These are phyloP conservation scores for Amylostereum areolatum DNA, from an alignment of 1,284 basidiomycete genomes.

Conservation along the genomic window DNA sequence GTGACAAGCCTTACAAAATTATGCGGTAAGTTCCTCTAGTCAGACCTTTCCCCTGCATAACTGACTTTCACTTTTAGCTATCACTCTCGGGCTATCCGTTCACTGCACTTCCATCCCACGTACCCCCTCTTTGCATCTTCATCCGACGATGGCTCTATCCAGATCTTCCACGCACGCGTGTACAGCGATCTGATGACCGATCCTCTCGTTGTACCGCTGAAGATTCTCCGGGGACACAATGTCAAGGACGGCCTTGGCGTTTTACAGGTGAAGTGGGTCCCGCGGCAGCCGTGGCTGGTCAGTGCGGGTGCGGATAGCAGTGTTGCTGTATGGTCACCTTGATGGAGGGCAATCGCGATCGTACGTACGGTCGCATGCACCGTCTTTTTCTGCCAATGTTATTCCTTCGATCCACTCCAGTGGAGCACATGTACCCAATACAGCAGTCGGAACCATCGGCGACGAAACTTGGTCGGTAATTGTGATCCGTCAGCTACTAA, in stretches of 20 bases:
- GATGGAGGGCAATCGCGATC: too few species aligned
- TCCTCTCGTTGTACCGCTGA: constrained; percentile 94
- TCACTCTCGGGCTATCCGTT: constrained; percentile 88
- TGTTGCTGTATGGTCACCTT: constrained; percentile 85
- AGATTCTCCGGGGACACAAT: constrained; percentile 89
- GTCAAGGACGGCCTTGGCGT: constrained; percentile 87
- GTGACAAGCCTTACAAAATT: constrained; percentile 94
- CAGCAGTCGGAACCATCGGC: too few species aligned
- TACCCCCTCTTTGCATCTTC: constrained; percentile 95
- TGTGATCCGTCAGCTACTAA: too few species aligned
- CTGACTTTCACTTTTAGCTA: constrained; percentile 50
- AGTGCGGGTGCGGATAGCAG: constrained; percentile 92
- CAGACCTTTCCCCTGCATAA: not conserved
- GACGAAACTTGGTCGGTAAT: too few species aligned
- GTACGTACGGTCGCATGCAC: too few species aligned
- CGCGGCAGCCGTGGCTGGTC: constrained; percentile 88
- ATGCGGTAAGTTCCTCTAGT: constrained; percentile 53
- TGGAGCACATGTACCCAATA: too few species aligned
- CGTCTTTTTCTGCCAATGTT: too few species aligned
- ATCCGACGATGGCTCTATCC: constrained; percentile 95
- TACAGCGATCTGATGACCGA: constrained; percentile 94
- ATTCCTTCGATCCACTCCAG: too few species aligned
- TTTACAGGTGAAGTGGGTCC: constrained; percentile 86
- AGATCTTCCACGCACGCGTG: constrained; percentile 94
- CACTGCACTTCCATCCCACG: constrained; percentile 87